Evolutionary conservation across 805 yeast species (phyloP), one percentile per base, ranked within the genome.

Genomic region (Yamadazyma endophytica): DNA sequence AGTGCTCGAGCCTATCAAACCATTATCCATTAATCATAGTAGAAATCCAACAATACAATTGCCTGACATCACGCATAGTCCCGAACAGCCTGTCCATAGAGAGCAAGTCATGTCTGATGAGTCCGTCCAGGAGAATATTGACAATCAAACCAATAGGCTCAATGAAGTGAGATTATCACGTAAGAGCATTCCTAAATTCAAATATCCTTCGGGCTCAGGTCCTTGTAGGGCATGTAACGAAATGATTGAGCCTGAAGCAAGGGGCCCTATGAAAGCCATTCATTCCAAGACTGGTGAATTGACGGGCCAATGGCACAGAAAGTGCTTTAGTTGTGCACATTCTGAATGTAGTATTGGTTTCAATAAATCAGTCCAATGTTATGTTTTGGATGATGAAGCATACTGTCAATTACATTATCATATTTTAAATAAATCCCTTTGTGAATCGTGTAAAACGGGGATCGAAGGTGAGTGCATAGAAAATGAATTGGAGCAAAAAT

Each of bases 381-480:
- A 89, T 54, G 95, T 84, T 5, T 68, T 77, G 24, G 66, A 79
- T 19, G 95, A 90, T 57, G 49, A 64, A 37, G 96, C 97, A 9
- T 87, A 79, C 56, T 92, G 98, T 63, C 75, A 77, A 40, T 56
- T 59, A 21, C 95, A 90, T 47, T 75, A 77, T 58, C 97, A 92
- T 56, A 62, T 64, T 33, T 65, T 74, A 32, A 92, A 90, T 53
- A 75, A 79, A 29, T 81, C 95, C 0, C 52, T 82, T 2, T 90
- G 98, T 57, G 64, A 65, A 28, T 58, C 68, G 11, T 90, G 98
- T 56, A 65, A 71, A 9, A 44, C 47, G 4, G 95, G 94, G 18
- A 85, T 92, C 28, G 96, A 90, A 53, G 97, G 97, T 4, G 77
- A 77, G 52, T 90, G 97, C 55, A 69, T 90, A 24, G 95, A 86